phyloP scores from a whole-genome alignment of 768 basidiomycete genomes.

The Clathrus columnatus region DNA sequence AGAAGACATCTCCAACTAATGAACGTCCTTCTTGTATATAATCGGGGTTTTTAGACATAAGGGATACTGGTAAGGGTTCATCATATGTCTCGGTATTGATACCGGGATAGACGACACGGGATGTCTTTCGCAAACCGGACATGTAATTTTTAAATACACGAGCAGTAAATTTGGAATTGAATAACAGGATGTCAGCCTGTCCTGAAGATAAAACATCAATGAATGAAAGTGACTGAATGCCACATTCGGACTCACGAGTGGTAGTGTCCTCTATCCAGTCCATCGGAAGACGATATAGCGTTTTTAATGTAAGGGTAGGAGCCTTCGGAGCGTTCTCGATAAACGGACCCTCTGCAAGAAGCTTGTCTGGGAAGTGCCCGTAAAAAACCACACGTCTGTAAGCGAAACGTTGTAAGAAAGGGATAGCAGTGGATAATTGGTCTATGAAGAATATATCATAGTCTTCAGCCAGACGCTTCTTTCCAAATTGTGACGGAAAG shows the following conservation, averaged over 20 bases:
- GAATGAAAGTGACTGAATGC: background rate
- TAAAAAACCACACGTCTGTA: slow-evolving; percentile 89
- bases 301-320: slow-evolving; percentile 47
- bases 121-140: slow-evolving; percentile 49
- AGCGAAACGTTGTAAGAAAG: slow-evolving; percentile 59
- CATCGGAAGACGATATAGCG: slow-evolving; percentile 79
- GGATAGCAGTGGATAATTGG: slow-evolving; percentile 88
- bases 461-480: slow-evolving; percentile 30
- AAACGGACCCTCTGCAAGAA: slow-evolving; percentile 65
- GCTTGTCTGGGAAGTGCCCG: slow-evolving; percentile 95
- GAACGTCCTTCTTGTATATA: slow-evolving; percentile 2
- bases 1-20: slow-evolving; percentile 9
- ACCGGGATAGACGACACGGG: slow-evolving; percentile 89
- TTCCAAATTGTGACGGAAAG: slow-evolving; percentile 13
- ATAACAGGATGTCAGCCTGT: slow-evolving; percentile 83
- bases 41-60: slow-evolving; percentile 31
- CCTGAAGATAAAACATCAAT: slow-evolving; percentile 32
- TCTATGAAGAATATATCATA: slow-evolving; percentile 92
- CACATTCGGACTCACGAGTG: slow-evolving; percentile 58
- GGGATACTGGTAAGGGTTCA: slow-evolving; percentile 14
- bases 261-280: slow-evolving; percentile 86
- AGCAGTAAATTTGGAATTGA: slow-evolving; percentile 88
- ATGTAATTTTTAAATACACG: slow-evolving; percentile 72
- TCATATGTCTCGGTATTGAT: slow-evolving; percentile 78
- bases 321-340: slow-evolving; percentile 43